Percentiles rank a stretch among this genome's conserved stretches.
phyloP scores from a whole-genome alignment of 192 early-diverging fungal species.

The Backusella macrospora region DNA sequence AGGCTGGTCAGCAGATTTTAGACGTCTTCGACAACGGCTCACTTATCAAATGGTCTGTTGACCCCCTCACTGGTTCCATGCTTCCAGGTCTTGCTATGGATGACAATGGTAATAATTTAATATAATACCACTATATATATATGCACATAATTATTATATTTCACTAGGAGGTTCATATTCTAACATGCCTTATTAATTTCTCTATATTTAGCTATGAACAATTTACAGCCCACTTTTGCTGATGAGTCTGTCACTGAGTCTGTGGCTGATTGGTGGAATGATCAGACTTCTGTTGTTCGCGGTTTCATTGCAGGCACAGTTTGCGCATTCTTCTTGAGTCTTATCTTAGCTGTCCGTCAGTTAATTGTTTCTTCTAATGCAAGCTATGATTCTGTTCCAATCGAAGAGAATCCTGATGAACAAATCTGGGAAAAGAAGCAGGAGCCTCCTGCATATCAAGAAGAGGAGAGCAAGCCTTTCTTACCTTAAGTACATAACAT shows the following conservation, averaged over 20 bases:
- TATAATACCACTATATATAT: background rate
- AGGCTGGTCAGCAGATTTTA: constrained; percentile 56
- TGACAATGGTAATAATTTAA: background rate
- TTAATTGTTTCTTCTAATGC: constrained; percentile 21
- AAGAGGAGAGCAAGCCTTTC: constrained; percentile 28
- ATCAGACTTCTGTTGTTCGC: constrained; percentile 21
- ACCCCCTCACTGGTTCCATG: constrained; percentile 37
- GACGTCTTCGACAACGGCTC: constrained; percentile 53
- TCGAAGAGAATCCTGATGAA: background rate
- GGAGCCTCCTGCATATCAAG: constrained; percentile 28
- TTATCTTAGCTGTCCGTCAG: constrained; percentile 32
- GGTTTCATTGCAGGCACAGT: constrained; percentile 32
- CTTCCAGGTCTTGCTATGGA: constrained; percentile 26
- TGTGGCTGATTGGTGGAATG: constrained; percentile 39
- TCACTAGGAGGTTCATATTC: background rate
- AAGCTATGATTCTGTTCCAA: constrained; percentile 19
- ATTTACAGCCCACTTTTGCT: constrained; percentile 1
- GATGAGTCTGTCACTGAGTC: constrained; percentile 2
- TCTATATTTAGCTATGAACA: constrained; percentile 14
- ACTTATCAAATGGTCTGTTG: constrained; percentile 46
- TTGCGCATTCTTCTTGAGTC: constrained; percentile 29
- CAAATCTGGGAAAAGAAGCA: constrained; percentile 12
- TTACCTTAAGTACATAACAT: constrained; percentile 17
- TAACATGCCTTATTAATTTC: constrained; percentile 7
- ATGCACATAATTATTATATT: too few relatives aligned